Conservation (phyloP, 2,329 filamentous ascomycete species). For the Macroventuria anomochaeta region DNA sequence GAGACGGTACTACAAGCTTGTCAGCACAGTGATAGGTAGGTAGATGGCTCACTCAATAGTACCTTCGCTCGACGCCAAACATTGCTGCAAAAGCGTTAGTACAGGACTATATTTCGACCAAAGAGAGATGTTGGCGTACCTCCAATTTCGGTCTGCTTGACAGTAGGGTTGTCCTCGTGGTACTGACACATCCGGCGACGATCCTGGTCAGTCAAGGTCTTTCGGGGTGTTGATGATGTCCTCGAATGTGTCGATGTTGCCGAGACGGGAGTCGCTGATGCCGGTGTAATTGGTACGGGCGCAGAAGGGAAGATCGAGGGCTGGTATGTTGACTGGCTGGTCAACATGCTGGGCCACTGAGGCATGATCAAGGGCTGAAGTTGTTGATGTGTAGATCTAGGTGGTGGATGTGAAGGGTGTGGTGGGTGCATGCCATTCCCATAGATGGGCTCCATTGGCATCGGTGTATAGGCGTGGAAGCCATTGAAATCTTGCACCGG, state of each 20-base stretch:
- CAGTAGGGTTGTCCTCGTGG: slow-evolving; percentile 84
- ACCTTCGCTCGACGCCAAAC: slow-evolving; percentile 98
- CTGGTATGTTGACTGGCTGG: slow-evolving; percentile 51
- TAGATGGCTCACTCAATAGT: slow-evolving; percentile 36
- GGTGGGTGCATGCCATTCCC: slow-evolving; percentile 49
- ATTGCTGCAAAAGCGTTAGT: slow-evolving; percentile 63
- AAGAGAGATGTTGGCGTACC: slow-evolving; percentile 57
- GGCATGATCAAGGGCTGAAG: slow-evolving; percentile 51
- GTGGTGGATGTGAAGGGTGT: slow-evolving; percentile 33
- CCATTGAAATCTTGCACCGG: slow-evolving; percentile 51
- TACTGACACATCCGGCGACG: slow-evolving; percentile 93
- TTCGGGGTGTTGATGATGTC: slow-evolving; percentile 70
- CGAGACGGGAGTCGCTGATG: slow-evolving; percentile 49
- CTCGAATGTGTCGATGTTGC: slow-evolving; percentile 49
- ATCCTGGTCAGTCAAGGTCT: slow-evolving; percentile 90
- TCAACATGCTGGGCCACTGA: slow-evolving; percentile 53
- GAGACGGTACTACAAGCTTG: slow-evolving; percentile 81
- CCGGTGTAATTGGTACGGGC: slow-evolving; percentile 47
- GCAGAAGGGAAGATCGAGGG: slow-evolving; percentile 48
- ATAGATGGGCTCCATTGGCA: slow-evolving; percentile 52
- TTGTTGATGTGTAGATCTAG: slow-evolving; percentile 48
- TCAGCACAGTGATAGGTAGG: slow-evolving; percentile 25
- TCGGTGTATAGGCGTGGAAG: slow-evolving; percentile 46
- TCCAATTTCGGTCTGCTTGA: slow-evolving; percentile 97
- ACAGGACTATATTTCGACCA: not conserved